These are phyloP conservation scores for Coniochaeta sp. DNA, from an alignment of 2,329 filamentous ascomycete species.

Conservation along the genomic window DNA sequence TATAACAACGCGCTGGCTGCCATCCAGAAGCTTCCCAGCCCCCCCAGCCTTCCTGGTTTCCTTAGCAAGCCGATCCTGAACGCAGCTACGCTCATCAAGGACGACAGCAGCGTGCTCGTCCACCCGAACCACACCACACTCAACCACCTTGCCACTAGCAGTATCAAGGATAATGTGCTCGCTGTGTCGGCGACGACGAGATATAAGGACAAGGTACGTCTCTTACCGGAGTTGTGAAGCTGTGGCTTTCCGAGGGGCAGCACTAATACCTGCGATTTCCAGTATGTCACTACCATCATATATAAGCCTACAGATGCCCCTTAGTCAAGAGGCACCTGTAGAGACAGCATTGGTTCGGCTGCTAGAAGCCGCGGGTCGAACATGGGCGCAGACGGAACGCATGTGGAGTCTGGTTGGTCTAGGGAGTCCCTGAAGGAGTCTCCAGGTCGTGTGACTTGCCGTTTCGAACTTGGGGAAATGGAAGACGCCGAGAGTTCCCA, in stretches of 20 bases:
- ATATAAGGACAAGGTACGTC: constrained; percentile 80
- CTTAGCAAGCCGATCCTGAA: constrained; percentile 93
- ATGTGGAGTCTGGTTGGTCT: too few species aligned
- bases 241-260: background rate
- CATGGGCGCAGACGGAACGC: background rate
- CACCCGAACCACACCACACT: constrained; percentile 97
- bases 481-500: too few species aligned
- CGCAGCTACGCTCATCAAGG: constrained; percentile 84
- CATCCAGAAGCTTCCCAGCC: constrained; percentile 72
- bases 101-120: constrained; percentile 93
- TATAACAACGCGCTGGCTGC: constrained; percentile 71
- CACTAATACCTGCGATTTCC: constrained; percentile 12
- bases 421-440: too few species aligned
- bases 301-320: constrained; percentile 69
- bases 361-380: background rate
- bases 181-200: constrained; percentile 96
- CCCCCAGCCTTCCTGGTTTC: constrained; percentile 83
- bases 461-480: too few species aligned
- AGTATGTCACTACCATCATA: constrained; percentile 97
- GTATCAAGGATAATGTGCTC: constrained; percentile 93
- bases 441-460: too few species aligned
- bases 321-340: background rate
- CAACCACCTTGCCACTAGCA: constrained; percentile 94
- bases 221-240: background rate
- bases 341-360: background rate